Evolutionary conservation across 352 stramenopile genomes (phyloP), one percentile per base, ranked within the genome.

Genomic region (Albugo laibachii): DNA sequence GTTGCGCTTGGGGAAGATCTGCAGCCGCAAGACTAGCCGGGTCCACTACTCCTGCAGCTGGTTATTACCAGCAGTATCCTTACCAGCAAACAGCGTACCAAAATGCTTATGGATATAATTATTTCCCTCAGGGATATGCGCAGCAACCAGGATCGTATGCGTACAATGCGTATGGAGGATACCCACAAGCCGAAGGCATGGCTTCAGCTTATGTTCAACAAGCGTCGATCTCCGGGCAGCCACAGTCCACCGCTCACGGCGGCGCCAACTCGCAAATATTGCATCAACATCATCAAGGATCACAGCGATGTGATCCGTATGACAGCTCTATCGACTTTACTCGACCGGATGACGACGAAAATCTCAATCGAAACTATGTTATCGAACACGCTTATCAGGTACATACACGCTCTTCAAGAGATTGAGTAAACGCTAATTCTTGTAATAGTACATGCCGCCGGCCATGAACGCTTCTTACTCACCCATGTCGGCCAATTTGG

Each of bases 1-100:
- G 84, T 16, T 88, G 87, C 50, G 81, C 76, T 3, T 95, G 84
- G 84, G 84, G 84, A 2, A 64, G 75, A 41, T 83, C 75, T n/a
- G 70, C 73, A 5, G 75, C 68, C 13, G 73, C 65, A 14, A 69
- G 72, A 20, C 64, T 59, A 1, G 38, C 52, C 0, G 57, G 53
- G 0, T 47, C 53, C 5, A 48, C 47, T n/a, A 49, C 52, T 18
- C 57, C 50, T 52, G 24, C 13, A 1, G 43, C 41, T 10, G 63
- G 49, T 19, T 86, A 86, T 61, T 68, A 63, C 47, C 65, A 78
- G 50, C 62, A 68, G 46, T 65, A 73, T 41, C 48, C 54, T 15
- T 57, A 61, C 36, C 49, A 47, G 35, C 60, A 61, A 35, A 69
- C 80, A 43, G 38, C 38, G 16, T 43, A 43, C 8, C 24, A 31